Evolutionary conservation across 1,284 basidiomycete genomes (phyloP), one percentile per base, ranked within the genome.

Genomic region (Wallemia mellicola): DNA sequence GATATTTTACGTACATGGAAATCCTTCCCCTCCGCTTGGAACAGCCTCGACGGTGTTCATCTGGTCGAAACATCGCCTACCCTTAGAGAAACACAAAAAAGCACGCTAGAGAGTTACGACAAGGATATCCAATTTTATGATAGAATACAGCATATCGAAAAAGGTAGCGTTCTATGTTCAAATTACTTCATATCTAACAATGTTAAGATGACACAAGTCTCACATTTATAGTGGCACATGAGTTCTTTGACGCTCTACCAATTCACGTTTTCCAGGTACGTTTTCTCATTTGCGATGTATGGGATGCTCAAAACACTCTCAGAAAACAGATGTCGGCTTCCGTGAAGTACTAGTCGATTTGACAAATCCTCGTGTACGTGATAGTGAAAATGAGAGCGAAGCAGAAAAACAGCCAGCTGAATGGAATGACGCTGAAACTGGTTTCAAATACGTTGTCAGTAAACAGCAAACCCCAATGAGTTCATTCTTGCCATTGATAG

Each of bases 181-280:
- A 24, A 11, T 2, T 17, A 2, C 5, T 30, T 30, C 27, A 33
- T 25, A 56, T 38, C 38, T 15, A 5, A 11, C 9, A 48, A 48
- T 17, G n/a, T n/a, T 22, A 48, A 48, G 38, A 48, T 22, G 38
- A 48, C 14, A 75, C 77, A 19, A 73, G 71, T 48, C 96, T 82
- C 69, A 94, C 88, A 0, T 80, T 95, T 73, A 69, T 94, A 24
- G 72, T 95, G 5, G 94, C 92, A 0, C 92, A 98, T 68, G 94
- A 98, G 68, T 95, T 98, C 71, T 96, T 99, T 63, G 94, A 98
- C 67, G 92, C 92, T 0, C 74, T 99, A 58, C 92, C 92, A 0
- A 81, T 95, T 58, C 86, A 95, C 68, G 73, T 92, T 28, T 75
- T 98, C 57, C 81, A 94, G 73, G 87, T 86, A 64, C 17, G 5